Evolutionary conservation across 306 rosid species (phyloP).

Genomic region (Trifolium subterraneum): DNA sequence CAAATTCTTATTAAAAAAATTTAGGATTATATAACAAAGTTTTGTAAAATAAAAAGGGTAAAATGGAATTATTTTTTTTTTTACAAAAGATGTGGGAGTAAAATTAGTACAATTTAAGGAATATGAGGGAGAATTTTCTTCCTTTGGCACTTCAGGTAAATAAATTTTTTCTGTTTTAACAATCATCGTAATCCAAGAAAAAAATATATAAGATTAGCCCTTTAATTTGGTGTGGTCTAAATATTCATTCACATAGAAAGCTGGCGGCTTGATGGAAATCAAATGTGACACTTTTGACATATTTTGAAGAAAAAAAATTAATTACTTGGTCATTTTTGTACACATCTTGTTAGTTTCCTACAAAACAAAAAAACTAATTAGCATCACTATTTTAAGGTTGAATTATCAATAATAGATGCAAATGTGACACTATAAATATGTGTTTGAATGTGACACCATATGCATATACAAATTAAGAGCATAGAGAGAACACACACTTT

Average conservation of each 20-base stretch:
- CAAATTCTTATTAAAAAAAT: no score
- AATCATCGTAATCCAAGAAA: background rate
- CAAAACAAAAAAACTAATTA: background rate
- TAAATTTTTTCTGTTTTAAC: background rate
- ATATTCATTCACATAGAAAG: background rate
- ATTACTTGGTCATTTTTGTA: background rate
- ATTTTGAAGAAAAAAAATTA: background rate
- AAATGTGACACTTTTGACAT: background rate
- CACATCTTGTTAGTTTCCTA: background rate
- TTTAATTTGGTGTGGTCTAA: no score
- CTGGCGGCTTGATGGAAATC: background rate
- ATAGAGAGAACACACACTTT: background rate
- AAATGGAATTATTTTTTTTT: no score
- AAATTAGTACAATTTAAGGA: no score
- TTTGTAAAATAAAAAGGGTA: no score
- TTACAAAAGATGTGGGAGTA: background rate
- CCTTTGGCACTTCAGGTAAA: background rate
- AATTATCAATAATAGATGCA: background rate
- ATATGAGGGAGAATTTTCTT: background rate
- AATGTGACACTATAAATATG: background rate
- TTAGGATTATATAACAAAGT: no score
- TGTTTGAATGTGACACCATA: background rate
- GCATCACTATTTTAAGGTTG: no score
- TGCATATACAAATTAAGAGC: background rate
- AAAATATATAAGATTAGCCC: no score